A percentile compares a stretch with the other conserved stretches of the same genome.
Evolutionary conservation across 73 alveolate genomes (phyloP).

Genomic region (Paramecium octaurelia): DNA sequence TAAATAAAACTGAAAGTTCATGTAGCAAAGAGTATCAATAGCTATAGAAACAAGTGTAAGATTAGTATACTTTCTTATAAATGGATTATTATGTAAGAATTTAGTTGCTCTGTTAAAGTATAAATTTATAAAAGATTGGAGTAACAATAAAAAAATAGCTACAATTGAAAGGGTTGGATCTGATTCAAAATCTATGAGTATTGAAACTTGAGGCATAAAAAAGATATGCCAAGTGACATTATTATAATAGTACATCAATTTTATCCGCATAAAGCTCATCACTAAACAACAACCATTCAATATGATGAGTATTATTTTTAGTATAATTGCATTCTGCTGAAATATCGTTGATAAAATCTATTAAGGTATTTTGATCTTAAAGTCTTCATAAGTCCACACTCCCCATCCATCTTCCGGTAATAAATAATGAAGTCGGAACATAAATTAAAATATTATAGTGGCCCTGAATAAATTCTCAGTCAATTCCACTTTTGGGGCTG

Average conservation of each 20-base stretch:
- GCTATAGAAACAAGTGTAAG: not conserved
- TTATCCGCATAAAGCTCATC: not conserved
- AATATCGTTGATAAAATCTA: not conserved
- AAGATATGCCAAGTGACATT: not conserved
- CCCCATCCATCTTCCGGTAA: constrained; percentile 15
- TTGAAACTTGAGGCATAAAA: not conserved
- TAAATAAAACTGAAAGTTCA: not conserved
- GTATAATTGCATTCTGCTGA: not conserved
- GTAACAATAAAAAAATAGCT: not conserved
- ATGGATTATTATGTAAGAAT: not conserved
- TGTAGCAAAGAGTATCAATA: not conserved
- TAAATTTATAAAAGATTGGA: not conserved
- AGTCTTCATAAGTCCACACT: not conserved
- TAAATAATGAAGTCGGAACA: not conserved
- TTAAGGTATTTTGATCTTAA: not conserved
- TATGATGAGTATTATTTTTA: not conserved
- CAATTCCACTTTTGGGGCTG: not conserved
- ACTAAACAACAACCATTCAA: not conserved
- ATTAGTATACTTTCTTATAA: not conserved
- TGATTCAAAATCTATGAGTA: not conserved
- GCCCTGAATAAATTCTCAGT: not conserved
- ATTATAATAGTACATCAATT: not conserved
- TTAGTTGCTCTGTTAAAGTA: not conserved
- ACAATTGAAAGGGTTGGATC: not conserved
- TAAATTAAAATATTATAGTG: not conserved